Evolutionary conservation across 805 yeast species (phyloP).

Genomic region (Metschnikowia similis): DNA sequence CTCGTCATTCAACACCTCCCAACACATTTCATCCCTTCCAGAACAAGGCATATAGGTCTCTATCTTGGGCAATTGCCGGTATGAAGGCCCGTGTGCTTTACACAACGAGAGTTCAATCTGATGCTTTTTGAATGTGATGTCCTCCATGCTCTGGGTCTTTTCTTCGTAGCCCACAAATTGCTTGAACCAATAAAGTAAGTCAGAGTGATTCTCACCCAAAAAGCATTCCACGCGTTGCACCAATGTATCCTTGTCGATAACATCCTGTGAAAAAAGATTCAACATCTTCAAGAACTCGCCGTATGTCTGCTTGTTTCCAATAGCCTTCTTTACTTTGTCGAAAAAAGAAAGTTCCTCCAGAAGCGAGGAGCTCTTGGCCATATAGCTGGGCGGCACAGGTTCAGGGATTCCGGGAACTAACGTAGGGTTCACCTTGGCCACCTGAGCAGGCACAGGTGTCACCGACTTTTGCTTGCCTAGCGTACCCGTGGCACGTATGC

Average conservation of each 20-base stretch:
- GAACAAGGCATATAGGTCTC: slow-evolving; percentile 97
- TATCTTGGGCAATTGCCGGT: slow-evolving; percentile 85
- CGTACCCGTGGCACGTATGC: slow-evolving; percentile 34
- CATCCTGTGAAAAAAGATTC: slow-evolving; percentile 84
- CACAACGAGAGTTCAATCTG: slow-evolving; percentile 85
- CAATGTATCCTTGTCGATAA: slow-evolving; percentile 76
- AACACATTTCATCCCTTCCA: slow-evolving; percentile 98
- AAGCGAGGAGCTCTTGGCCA: slow-evolving; percentile 52
- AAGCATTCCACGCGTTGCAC: slow-evolving; percentile 83
- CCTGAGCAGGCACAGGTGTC: slow-evolving; percentile 20
- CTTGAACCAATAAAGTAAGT: slow-evolving; percentile 87
- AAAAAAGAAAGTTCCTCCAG: slow-evolving; percentile 87
- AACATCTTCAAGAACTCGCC: slow-evolving; percentile 87
- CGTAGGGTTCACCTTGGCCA: slow-evolving; percentile 48
- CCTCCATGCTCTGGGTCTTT: slow-evolving; percentile 81
- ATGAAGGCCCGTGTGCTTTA: slow-evolving; percentile 93
- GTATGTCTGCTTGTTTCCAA: slow-evolving; percentile 85
- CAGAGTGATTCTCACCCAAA: slow-evolving; percentile 70
- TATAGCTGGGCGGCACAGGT: slow-evolving; percentile 53
- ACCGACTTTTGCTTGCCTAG: slow-evolving; percentile 15
- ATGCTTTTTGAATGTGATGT: slow-evolving; percentile 83
- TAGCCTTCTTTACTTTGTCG: slow-evolving; percentile 83
- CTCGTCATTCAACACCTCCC: slow-evolving; percentile 97
- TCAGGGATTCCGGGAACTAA: slow-evolving; percentile 84
- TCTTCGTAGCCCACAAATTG: slow-evolving; percentile 85